Conservation (phyloP, 2,329 filamentous ascomycete genomes). For the Talaromyces sp. region DNA sequence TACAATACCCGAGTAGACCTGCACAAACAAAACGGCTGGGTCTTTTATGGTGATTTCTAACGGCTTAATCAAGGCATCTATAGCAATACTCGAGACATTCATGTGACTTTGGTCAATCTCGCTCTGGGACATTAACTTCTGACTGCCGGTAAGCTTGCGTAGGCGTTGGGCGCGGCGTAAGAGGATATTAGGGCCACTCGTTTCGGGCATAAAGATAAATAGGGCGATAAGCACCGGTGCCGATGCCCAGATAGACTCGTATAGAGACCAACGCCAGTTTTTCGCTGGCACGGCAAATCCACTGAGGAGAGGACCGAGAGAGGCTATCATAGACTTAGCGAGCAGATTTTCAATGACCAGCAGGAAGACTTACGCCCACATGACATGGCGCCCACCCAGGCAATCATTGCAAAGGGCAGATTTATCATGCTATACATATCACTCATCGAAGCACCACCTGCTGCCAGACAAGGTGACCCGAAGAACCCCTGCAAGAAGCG, state of each 20-base stretch:
- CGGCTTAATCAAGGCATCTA: slow-evolving; percentile 37
- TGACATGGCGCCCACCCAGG: slow-evolving; percentile 49
- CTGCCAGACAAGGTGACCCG: slow-evolving; percentile 60
- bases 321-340: slow-evolving; percentile 22
- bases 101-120: slow-evolving; percentile 40
- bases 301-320: slow-evolving; percentile 58
- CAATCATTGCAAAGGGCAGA: slow-evolving; percentile 55
- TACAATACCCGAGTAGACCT: slow-evolving; percentile 59
- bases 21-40: slow-evolving; percentile 59
- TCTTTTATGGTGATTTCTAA: slow-evolving; percentile 60
- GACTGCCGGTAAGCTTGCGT: slow-evolving; percentile 56
- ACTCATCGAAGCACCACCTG: slow-evolving; percentile 42
- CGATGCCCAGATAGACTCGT: slow-evolving; percentile 60
- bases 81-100: not conserved
- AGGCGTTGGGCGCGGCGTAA: slow-evolving; percentile 58
- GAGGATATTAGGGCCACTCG: slow-evolving; percentile 57
- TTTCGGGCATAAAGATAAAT: slow-evolving; percentile 63
- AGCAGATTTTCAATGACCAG: not conserved
- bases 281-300: slow-evolving; percentile 54
- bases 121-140: slow-evolving; percentile 54
- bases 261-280: slow-evolving; percentile 55
- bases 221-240: slow-evolving; percentile 56
- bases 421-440: slow-evolving; percentile 51
- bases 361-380: slow-evolving; percentile 29
- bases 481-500: slow-evolving; percentile 64